Conservation (phyloP, 2,329 filamentous ascomycete species). For the Hymenoscyphus albidus region DNA sequence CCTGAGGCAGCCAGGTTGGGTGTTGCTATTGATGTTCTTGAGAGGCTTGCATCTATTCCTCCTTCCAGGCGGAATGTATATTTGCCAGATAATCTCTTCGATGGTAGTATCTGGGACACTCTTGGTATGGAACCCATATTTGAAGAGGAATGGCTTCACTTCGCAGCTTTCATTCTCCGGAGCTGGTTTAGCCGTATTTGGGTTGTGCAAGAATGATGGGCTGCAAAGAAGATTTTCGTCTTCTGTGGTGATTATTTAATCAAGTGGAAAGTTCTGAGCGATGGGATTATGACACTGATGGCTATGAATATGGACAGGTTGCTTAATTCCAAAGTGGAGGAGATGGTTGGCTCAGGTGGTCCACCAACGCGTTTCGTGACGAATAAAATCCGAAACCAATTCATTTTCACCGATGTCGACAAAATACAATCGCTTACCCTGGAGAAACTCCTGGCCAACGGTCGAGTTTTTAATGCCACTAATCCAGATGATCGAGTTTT, state of each 20-base stretch:
- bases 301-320: constrained; percentile 13
- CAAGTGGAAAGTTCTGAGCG: constrained; percentile 8
- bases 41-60: neutral
- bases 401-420: constrained; percentile 13
- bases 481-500: constrained; percentile 17
- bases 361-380: constrained; percentile 2
- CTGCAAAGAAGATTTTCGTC: neutral
- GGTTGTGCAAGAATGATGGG: neutral
- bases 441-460: constrained; percentile 16
- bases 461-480: constrained; percentile 16
- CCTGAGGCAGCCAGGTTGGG: neutral
- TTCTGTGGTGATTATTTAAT: neutral
- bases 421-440: constrained; percentile 8
- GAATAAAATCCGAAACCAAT: constrained; percentile 16
- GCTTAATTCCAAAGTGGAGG: constrained; percentile 7
- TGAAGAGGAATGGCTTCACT: constrained; percentile 11
- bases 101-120: constrained; percentile 3
- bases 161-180: neutral
- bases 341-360: neutral
- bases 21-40: neutral
- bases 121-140: constrained; percentile 11
- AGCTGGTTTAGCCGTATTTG: neutral
- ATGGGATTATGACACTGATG: constrained; percentile 11
- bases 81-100: constrained; percentile 7
- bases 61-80: neutral